Percentiles rank a stretch among this genome's conserved stretches.
Evolutionary conservation across 2,329 filamentous ascomycete species (phyloP).

Genomic region (Alternaria ethzedia): DNA sequence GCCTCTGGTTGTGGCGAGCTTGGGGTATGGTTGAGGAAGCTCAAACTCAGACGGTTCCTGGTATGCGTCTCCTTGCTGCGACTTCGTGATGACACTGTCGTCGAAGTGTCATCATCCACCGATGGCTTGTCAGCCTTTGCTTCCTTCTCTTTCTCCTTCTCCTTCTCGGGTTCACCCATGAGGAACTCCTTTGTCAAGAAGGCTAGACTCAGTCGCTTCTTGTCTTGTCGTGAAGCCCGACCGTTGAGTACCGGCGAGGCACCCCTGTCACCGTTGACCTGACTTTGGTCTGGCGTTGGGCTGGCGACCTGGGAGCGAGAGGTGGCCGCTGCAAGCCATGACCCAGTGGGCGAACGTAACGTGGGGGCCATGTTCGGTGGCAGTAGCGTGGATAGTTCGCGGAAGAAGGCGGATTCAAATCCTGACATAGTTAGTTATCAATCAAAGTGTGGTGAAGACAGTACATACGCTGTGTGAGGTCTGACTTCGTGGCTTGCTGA

Average conservation of each 20-base stretch:
- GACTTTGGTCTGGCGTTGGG: slow-evolving; percentile 27
- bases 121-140: slow-evolving; percentile 23
- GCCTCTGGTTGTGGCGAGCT: slow-evolving; percentile 39
- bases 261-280: slow-evolving; percentile 34
- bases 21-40: slow-evolving; percentile 34
- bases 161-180: slow-evolving; percentile 27
- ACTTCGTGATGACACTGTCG: slow-evolving; percentile 32
- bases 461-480: slow-evolving; percentile 69
- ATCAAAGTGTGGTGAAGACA: slow-evolving; percentile 11
- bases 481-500: slow-evolving; percentile 64
- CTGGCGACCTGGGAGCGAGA: slow-evolving; percentile 38
- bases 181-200: slow-evolving; percentile 48
- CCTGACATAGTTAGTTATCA: slow-evolving; percentile 35
- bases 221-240: slow-evolving; percentile 44
- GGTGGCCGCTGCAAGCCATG: slow-evolving; percentile 39
- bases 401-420: slow-evolving; percentile 55
- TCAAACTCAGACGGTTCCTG: slow-evolving; percentile 37
- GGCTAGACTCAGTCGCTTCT: slow-evolving; percentile 48
- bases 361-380: slow-evolving; percentile 39
- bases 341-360: slow-evolving; percentile 42
- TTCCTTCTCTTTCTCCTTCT: slow-evolving; percentile 21
- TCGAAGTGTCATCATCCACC: slow-evolving; percentile 32
- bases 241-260: slow-evolving; percentile 29
- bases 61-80: slow-evolving; percentile 40
- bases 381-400: slow-evolving; percentile 52